phyloP scores from a whole-genome alignment of 495 filamentous ascomycete species.

The Polyplosphaeria fusca region DNA sequence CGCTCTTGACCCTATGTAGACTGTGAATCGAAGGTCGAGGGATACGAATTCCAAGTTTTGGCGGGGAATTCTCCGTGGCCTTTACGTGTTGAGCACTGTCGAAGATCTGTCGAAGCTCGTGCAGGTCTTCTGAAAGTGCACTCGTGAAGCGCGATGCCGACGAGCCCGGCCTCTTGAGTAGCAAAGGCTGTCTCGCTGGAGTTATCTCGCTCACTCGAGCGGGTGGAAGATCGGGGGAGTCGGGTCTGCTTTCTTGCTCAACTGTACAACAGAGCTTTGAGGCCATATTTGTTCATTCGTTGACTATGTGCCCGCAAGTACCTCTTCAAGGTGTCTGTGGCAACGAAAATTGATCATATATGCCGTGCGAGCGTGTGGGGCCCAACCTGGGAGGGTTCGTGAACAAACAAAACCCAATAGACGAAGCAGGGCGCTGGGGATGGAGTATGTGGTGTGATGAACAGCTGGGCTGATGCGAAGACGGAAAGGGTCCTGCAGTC shows the following conservation, averaged over 20 bases:
- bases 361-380: no score
- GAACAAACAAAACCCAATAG: no score
- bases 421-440: no score
- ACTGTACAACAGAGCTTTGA: constrained; percentile 23
- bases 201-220: constrained; percentile 26
- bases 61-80: not conserved
- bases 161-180: constrained; percentile 7
- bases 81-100: constrained; percentile 22
- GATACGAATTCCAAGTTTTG: constrained; percentile 3
- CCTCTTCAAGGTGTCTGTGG: no score
- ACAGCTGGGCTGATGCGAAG: no score
- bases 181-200: constrained; percentile 20
- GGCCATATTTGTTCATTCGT: no score
- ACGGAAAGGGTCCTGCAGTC: no score
- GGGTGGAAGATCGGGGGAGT: constrained; percentile 28
- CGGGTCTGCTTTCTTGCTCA: constrained; percentile 5
- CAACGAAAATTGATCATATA: no score
- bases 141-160: constrained; percentile 26
- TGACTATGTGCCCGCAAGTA: no score
- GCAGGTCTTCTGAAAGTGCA: constrained; percentile 25
- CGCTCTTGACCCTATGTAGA: constrained; percentile 30
- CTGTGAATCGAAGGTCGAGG: constrained; percentile 10
- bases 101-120: constrained; percentile 32
- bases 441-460: no score
- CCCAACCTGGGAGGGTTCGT: no score